A percentile compares a stretch with the other conserved stretches of the same genome.
phyloP scores from a whole-genome alignment of 1,284 basidiomycete species.

The Trichosporon ovoides region DNA sequence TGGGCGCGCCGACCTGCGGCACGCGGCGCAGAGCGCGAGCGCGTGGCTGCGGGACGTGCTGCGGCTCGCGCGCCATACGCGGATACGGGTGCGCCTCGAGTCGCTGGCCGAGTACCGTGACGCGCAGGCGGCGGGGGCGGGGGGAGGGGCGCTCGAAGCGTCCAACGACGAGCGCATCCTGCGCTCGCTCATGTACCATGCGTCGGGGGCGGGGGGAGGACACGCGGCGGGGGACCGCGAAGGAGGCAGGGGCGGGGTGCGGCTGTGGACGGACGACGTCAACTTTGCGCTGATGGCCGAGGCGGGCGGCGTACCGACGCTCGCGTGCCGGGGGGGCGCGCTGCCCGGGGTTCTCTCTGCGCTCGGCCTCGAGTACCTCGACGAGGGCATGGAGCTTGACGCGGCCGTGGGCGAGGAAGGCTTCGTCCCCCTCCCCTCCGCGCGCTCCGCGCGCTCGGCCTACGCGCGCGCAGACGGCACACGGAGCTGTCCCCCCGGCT shows the following conservation, averaged over 20 bases:
- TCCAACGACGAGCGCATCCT: background rate
- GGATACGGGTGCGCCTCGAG: background rate
- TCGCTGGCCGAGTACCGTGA: background rate
- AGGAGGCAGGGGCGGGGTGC: background rate
- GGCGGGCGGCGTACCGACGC: slow-evolving; percentile 2
- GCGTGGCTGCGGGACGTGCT: background rate
- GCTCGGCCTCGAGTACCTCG: background rate
- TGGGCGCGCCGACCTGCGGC: background rate
- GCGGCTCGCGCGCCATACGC: background rate
- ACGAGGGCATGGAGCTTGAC: background rate
- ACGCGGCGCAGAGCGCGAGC: background rate
- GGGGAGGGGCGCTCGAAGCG: background rate
- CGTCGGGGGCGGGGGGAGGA: too few relatives aligned
- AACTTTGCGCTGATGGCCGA: slow-evolving; percentile 10
- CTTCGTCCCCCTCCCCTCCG: background rate
- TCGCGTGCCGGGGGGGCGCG: background rate
- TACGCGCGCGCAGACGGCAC: too few relatives aligned
- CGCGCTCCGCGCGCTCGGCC: too few relatives aligned
- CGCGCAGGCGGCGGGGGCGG: background rate
- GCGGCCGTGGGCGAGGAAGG: background rate
- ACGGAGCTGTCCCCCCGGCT: background rate
- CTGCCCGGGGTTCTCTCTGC: background rate
- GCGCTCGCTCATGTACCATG: background rate
- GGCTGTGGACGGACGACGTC: slow-evolving; percentile 12
- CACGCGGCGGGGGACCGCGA: too few relatives aligned